Base-by-base conservation (phyloP, 176 grass and related monocot species). In the Triticum turgidum region DNA sequence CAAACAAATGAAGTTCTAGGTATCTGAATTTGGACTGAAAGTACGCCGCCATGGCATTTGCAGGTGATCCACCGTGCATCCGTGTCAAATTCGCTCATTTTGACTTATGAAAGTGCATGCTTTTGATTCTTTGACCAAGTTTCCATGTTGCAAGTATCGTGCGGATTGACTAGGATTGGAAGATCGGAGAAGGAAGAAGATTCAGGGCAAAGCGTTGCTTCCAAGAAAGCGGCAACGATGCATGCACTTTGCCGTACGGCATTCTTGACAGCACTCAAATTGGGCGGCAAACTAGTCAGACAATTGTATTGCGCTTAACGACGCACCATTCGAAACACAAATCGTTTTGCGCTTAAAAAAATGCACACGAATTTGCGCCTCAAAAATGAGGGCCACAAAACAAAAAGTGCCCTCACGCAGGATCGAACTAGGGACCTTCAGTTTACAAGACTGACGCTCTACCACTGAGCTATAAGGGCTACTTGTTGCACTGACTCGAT, bases 381-480 rank as follows among this genome's bases (percentile, higher is more conserved):
- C 5, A 54, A 54, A 54, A 54, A 54, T 17, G 5, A 54, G 6
- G 6, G 6, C 35, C 5, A 37, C 35, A 37, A 6, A 18, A 54
- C 0, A 15, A 15, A 63, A 63, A 4, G 0, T 63, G 88, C 88
- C 91, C 90, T 54, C 90, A 94, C 80, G 92, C 90, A 92, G 92
- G 86, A 94, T 92, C 86, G 90, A 97, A 94, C 95, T 91, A 92
- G 90, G 78, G 91, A 95, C 95, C 92, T 98, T 94, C 90, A 97
- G 90, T 94, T 98, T 94, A 94, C 95, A 94, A 94, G 90, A 97
- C 91, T 97, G 92, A 94, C 89, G 91, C 95, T 97, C 92, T 92
- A 97, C 95, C 90, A 94, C 95, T 92, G 95, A 94, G 92, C 90
- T 97, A 94, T 88, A 97, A 30, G 84, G 92, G 86, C 91, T 66